A percentile compares a stretch with the other conserved stretches of the same genome.
Conservation (phyloP, 495 filamentous ascomycete species). For the Hypoxylon fragiforme region DNA sequence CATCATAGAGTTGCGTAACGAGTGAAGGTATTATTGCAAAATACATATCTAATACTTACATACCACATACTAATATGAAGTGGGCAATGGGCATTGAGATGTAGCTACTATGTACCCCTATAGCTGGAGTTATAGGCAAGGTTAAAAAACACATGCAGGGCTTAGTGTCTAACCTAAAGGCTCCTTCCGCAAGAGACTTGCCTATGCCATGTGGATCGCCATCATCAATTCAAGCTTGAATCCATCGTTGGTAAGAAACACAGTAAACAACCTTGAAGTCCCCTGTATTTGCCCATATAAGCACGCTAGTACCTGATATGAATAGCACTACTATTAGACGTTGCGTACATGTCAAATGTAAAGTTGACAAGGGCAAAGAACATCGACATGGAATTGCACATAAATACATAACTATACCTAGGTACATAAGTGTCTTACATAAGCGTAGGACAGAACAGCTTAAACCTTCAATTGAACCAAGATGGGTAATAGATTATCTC, state of each 20-base stretch:
- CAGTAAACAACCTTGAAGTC: too few relatives aligned
- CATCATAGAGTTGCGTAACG: too few relatives aligned
- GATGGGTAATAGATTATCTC: not conserved
- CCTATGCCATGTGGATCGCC: conserved; percentile 30
- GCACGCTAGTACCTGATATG: conserved; percentile 2
- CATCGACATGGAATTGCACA: too few relatives aligned
- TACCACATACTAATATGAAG: too few relatives aligned
- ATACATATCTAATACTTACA: too few relatives aligned
- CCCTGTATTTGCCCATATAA: too few relatives aligned
- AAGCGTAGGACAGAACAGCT: conserved; percentile 8
- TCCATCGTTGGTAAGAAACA: conserved; percentile 28
- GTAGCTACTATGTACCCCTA: too few relatives aligned
- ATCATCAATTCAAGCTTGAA: conserved; percentile 31
- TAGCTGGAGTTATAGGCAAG: not conserved
- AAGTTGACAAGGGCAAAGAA: too few relatives aligned
- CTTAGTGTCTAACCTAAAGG: conserved; percentile 35
- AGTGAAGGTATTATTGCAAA: too few relatives aligned
- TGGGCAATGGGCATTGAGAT: too few relatives aligned
- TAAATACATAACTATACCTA: conserved; percentile 17
- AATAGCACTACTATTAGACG: too few relatives aligned
- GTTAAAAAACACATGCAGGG: conserved; percentile 17
- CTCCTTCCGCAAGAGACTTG: conserved; percentile 26
- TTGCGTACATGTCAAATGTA: too few relatives aligned
- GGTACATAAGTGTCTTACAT: conserved; percentile 12
- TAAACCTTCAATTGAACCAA: not conserved